A percentile compares a stretch with the other conserved stretches of the same genome.
phyloP scores from a whole-genome alignment of 495 filamentous ascomycete species.

The Wilcoxina mikolae region DNA sequence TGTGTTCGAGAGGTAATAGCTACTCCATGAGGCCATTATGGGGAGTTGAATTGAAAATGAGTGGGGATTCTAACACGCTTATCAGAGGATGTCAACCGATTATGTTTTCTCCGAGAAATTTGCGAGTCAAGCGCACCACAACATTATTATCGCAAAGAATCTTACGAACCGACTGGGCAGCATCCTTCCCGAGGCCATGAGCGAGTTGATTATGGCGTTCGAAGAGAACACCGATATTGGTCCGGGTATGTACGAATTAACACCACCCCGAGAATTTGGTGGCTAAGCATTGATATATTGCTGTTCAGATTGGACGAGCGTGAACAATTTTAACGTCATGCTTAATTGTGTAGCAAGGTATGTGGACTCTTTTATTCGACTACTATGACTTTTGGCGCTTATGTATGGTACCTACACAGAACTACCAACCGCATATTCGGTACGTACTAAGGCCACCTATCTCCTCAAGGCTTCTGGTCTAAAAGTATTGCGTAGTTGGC shows the following conservation, averaged over 20 bases:
- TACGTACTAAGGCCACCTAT: background rate
- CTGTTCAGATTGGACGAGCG: constrained; percentile 13
- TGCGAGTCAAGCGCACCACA: constrained; percentile 6
- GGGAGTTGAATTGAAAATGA: background rate
- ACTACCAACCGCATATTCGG: constrained; percentile 16
- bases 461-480: background rate
- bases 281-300: background rate
- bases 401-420: background rate
- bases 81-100: constrained; percentile 12
- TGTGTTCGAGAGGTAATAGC: too few relatives aligned
- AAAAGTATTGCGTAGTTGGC: constrained; percentile 7
- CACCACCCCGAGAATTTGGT: background rate
- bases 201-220: constrained; percentile 15
- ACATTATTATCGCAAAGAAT: constrained; percentile 15
- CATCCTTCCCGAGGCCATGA: constrained; percentile 19
- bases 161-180: constrained; percentile 18
- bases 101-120: constrained; percentile 16
- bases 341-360: too few relatives aligned
- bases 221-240: constrained; percentile 19
- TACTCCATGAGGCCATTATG: background rate
- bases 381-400: too few relatives aligned
- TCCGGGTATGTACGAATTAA: background rate
- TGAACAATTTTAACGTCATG: constrained; percentile 14
- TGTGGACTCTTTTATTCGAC: too few relatives aligned
- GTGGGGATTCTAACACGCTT: background rate